Base-by-base conservation (phyloP, 1,139 yeast species). In the Lizanozyma gosingica region DNA sequence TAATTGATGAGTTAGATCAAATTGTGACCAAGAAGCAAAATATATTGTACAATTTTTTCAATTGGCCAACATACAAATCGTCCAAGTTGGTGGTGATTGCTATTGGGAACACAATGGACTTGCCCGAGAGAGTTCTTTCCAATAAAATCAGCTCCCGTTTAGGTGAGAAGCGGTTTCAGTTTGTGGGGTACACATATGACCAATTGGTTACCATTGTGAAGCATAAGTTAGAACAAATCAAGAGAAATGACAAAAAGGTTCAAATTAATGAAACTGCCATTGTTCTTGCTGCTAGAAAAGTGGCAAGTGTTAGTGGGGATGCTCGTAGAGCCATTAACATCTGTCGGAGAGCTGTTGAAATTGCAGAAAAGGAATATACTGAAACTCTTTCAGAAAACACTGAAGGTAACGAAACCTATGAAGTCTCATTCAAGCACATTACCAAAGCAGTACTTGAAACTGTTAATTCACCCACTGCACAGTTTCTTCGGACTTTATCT, bases 231-330 rank as follows among this genome's bases (percentile, higher is more conserved):
- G 79, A 77, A 35, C 67, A 72, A 48, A 70, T 76, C 15, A 67
- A 62, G 41, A 56, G 62, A 33, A 60, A 60, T 45, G 46, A 53
- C 40, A 54, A 57, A 34, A 65, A 66, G 39, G 69, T 76, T 16
- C 55, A 57, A 9, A 71, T 90, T 40, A 77, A 78, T 33, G 65
- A 71, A 17, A 95, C 85, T 55, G 97, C 98, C 0, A 76, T 90
- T 45, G 92, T 83, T 44, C 88, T 84, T 66, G 97, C 97, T 0
- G 79, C 97, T 1, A 75, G 97, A 59, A 88, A 88, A 59, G 94
- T 92, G 36, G 96, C 97, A 4, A 81, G 94, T 62, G 97, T 92
- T 3, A 84, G 94, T 58, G 98, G 99, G 43, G 99, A 92, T 65
- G 98, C 97, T 1, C 71, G 99, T 52, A 70, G 97, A 47, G 97